A percentile compares a stretch with the other conserved stretches of the same genome.
These are phyloP conservation scores for Lipomyces chichibuensis DNA, from an alignment of 805 yeast genomes.

Conservation along the genomic window DNA sequence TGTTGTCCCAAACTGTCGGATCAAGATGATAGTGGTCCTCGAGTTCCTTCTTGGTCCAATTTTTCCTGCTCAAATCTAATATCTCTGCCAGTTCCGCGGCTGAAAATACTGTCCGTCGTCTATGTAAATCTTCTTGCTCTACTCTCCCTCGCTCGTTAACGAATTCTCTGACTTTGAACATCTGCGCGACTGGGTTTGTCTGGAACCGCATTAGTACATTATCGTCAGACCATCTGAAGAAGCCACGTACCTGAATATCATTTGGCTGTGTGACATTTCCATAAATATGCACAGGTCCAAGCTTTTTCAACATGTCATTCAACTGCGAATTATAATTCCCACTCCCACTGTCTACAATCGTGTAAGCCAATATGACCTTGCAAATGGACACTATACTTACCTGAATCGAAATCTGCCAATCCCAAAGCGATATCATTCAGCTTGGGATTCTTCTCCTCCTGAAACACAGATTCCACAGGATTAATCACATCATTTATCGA, in stretches of 20 bases:
- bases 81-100: slow-evolving; percentile 23
- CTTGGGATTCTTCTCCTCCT: slow-evolving; percentile 3
- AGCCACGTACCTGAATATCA: slow-evolving; percentile 11
- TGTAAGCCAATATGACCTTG: background rate
- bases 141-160: slow-evolving; percentile 15
- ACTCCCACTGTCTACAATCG: background rate
- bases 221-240: background rate
- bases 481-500: slow-evolving; percentile 8
- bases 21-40: slow-evolving; percentile 11
- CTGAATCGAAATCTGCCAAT: slow-evolving; percentile 19
- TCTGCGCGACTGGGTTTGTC: slow-evolving; percentile 27
- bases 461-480: slow-evolving; percentile 7
- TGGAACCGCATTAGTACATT: background rate
- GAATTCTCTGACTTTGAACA: slow-evolving; percentile 21
- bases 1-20: slow-evolving; percentile 9
- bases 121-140: slow-evolving; percentile 12
- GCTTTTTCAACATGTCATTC: slow-evolving; percentile 17
- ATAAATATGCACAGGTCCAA: slow-evolving; percentile 24
- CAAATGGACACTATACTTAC: background rate
- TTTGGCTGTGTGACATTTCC: slow-evolving; percentile 16
- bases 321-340: slow-evolving; percentile 17
- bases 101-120: slow-evolving; percentile 24
- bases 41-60: slow-evolving; percentile 3
- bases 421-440: slow-evolving; percentile 8
- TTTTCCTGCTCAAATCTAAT: slow-evolving; percentile 5